Evolutionary conservation across 2,329 filamentous ascomycete species (phyloP).

Genomic region (Xylaria sp.): DNA sequence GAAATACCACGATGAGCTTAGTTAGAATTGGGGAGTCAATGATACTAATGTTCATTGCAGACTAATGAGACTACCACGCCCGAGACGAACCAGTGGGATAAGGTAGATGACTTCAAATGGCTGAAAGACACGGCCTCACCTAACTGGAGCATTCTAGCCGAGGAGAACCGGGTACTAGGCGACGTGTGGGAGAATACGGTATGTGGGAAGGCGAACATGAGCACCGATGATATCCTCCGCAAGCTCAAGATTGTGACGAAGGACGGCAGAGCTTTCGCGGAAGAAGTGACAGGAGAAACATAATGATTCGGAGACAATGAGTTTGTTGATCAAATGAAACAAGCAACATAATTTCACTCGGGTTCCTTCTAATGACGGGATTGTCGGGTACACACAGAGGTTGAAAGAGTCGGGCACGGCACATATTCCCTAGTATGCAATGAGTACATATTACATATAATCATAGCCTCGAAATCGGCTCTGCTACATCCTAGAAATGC

Average conservation of each 20-base stretch:
- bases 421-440: slow-evolving; percentile 1
- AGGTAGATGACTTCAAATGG: slow-evolving; percentile 99
- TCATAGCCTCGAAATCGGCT: not conserved
- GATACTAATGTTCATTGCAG: slow-evolving; percentile 43
- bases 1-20: slow-evolving; percentile 51
- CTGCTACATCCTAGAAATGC: not conserved
- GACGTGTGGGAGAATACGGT: slow-evolving; percentile 77
- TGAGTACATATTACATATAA: slow-evolving; percentile 8
- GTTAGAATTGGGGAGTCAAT: not conserved
- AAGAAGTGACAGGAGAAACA: not conserved
- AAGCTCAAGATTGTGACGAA: slow-evolving; percentile 37
- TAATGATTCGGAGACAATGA: not conserved
- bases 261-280: not conserved
- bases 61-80: slow-evolving; percentile 47
- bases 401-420: not conserved
- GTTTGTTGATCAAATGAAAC: not conserved
- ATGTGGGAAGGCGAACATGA: slow-evolving; percentile 69
- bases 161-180: slow-evolving; percentile 68
- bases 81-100: slow-evolving; percentile 79
- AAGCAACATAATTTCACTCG: not conserved
- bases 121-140: slow-evolving; percentile 86
- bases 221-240: slow-evolving; percentile 73
- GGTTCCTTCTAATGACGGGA: not conserved
- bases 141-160: slow-evolving; percentile 81
- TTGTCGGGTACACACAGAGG: not conserved